A percentile compares a stretch with the other conserved stretches of the same genome.
phyloP scores from a whole-genome alignment of 768 basidiomycete genomes.

The Lyophyllum decastes region DNA sequence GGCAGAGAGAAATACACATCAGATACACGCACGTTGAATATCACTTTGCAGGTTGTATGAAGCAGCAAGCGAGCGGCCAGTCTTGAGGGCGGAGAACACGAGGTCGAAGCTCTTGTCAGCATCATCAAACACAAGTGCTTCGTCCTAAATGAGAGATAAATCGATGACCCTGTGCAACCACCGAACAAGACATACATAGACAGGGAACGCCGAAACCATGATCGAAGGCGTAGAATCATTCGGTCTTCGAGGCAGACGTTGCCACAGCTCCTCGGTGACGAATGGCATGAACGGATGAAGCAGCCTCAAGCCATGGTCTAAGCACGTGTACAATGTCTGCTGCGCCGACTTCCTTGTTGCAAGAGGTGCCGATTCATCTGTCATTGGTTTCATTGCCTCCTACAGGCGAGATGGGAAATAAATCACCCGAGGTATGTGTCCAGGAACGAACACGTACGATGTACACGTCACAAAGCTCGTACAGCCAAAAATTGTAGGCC shows the following conservation, averaged over 20 bases:
- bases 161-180: neutral
- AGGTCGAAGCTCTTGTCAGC: slow-evolving; percentile 87
- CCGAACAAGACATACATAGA: slow-evolving; percentile 53
- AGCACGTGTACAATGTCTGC: slow-evolving; percentile 93
- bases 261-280: slow-evolving; percentile 99
- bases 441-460: slow-evolving; percentile 58
- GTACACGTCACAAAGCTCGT: slow-evolving; percentile 99
- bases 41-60: slow-evolving; percentile 87
- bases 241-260: slow-evolving; percentile 84
- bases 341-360: slow-evolving; percentile 80
- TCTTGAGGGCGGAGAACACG: slow-evolving; percentile 75
- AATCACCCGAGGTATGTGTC: neutral
- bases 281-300: slow-evolving; percentile 99
- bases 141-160: slow-evolving; percentile 46
- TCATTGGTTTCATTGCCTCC: slow-evolving; percentile 99
- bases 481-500: slow-evolving; percentile 94
- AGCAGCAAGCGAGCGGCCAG: slow-evolving; percentile 83
- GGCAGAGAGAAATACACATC: neutral
- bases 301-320: slow-evolving; percentile 87
- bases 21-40: slow-evolving; percentile 63
- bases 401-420: slow-evolving; percentile 30
- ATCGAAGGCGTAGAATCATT: slow-evolving; percentile 85
- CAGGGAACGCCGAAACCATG: slow-evolving; percentile 87
- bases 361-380: slow-evolving; percentile 70
- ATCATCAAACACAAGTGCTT: slow-evolving; percentile 59